Evolutionary conservation across 2,329 filamentous ascomycete genomes (phyloP).

Genomic region (Amphichorda felina): DNA sequence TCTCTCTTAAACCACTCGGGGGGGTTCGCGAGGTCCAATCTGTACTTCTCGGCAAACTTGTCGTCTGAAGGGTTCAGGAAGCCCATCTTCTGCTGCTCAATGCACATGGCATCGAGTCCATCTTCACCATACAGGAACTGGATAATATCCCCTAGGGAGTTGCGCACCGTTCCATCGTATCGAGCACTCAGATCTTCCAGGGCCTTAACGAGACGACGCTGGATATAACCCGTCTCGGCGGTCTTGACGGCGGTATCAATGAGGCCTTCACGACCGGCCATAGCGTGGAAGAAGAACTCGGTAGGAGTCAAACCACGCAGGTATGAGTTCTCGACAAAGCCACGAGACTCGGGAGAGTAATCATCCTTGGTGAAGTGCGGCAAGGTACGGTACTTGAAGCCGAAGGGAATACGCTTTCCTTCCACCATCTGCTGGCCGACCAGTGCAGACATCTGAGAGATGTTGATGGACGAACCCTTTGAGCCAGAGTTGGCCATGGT

Average conservation of each 20-base stretch:
- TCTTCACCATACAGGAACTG: constrained; percentile 98
- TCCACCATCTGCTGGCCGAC: constrained; percentile 98
- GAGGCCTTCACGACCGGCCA: constrained; percentile 99
- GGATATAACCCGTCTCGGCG: constrained; percentile 97
- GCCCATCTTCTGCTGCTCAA: constrained; percentile 87
- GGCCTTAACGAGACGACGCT: constrained; percentile 94
- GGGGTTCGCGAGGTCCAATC: constrained; percentile 55
- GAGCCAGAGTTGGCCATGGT: constrained; percentile 95
- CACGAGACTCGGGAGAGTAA: constrained; percentile 91
- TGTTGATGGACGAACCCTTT: constrained; percentile 98
- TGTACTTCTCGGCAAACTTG: constrained; percentile 71
- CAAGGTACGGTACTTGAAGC: constrained; percentile 94
- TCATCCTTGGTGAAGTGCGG: constrained; percentile 99
- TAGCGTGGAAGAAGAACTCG: constrained; percentile 99
- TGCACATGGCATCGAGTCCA: constrained; percentile 83
- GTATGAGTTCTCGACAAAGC: constrained; percentile 98
- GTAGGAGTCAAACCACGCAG: constrained; percentile 87
- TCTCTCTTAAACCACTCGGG: constrained; percentile 48
- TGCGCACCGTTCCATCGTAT: constrained; percentile 94
- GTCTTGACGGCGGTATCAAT: constrained; percentile 99
- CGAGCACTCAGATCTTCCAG: constrained; percentile 96
- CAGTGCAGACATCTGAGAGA: constrained; percentile 97
- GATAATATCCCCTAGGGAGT: constrained; percentile 90
- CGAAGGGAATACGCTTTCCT: constrained; percentile 96
- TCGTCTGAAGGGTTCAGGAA: constrained; percentile 69